Base-by-base conservation (phyloP, 2,329 filamentous ascomycete genomes). In the Clarireedia sp. region DNA sequence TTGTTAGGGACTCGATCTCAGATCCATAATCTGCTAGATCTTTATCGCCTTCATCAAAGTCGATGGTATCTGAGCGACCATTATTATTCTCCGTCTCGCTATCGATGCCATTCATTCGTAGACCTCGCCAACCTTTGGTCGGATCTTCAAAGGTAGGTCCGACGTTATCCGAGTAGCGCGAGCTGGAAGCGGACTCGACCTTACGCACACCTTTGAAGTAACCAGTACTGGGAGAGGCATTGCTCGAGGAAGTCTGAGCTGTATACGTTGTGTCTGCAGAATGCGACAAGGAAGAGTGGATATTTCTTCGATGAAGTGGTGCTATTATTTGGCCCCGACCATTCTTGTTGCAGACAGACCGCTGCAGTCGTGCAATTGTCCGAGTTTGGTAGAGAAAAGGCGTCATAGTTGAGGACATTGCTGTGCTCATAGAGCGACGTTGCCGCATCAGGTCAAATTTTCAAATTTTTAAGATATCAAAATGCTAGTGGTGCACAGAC, bases 311-410 rank as follows among this genome's bases (percentile, higher is more conserved):
- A 2, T 16, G 37, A 7, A 49, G 33, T 4, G 45, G 36, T 23
- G 52, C 16, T 10, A 54, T 9, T 3, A 36, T 21, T 23, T 23
- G 29, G 5, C 26, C 23, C 29, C 17, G 37, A 49, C 41, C 48
- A 16, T 7, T 41, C n/a, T 17, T 29, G 24, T 33, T 54, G 24
- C 38, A 54, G 2, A 51, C 26, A 40, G 45, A 53, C 43, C 50
- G 52, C 40, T 45, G 37, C 21, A 57, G 36, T 4, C 54, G 51
- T n/a, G 59, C 52, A 33, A 86, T 76, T 0, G 86, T 89, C 57
- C 78, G 74, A 5, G 87, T 90, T 61, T 87, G 84, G 66, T 89
- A 90, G 6, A 90, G 75, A 56, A 90, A 90, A 0, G 85, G 83
- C 6, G 79, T 77, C 74, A 80, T 80, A 21, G 56, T 66, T 60